Conservation (phyloP, 1,139 yeast species). For the Suhomyces taliae region DNA sequence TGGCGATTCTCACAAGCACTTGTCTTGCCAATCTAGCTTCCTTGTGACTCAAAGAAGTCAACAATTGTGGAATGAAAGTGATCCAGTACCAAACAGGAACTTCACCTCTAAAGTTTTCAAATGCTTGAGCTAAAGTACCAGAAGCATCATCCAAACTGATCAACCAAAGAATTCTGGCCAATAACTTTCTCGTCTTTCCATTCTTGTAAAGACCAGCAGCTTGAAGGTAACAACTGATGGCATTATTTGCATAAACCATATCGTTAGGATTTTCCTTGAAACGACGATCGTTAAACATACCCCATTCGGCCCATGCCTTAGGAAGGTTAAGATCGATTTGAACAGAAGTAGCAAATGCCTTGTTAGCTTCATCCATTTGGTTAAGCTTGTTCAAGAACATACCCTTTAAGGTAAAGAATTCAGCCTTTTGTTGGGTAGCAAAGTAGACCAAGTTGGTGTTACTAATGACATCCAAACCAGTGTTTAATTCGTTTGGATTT, state of each 20-base stretch:
- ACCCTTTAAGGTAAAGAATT: conserved; percentile 94
- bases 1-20: conserved; percentile 87
- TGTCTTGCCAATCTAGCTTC: conserved; percentile 89
- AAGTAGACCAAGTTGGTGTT: conserved; percentile 94
- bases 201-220: conserved; percentile 96
- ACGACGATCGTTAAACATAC: conserved; percentile 86
- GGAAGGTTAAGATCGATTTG: conserved; percentile 92
- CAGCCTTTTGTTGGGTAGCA: conserved; percentile 97
- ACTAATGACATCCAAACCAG: conserved; percentile 95
- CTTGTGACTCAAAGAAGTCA: conserved; percentile 84
- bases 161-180: conserved; percentile 92
- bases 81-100: conserved; percentile 99
- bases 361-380: conserved; percentile 92
- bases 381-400: conserved; percentile 92
- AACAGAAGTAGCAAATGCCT: conserved; percentile 96
- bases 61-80: conserved; percentile 89
- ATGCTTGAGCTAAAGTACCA: conserved; percentile 82
- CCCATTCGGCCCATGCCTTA: conserved; percentile 99
- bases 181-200: conserved; percentile 81
- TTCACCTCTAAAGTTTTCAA: conserved; percentile 91
- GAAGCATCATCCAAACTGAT: conserved; percentile 85
- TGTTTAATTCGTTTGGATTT: conserved; percentile 79
- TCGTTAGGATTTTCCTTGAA: conserved; percentile 84
- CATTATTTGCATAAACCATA: conserved; percentile 85
- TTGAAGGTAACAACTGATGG: conserved; percentile 92